Conservation (phyloP, 2,329 filamentous ascomycete genomes). For the Stagonosporopsis chrysanthemi region DNA sequence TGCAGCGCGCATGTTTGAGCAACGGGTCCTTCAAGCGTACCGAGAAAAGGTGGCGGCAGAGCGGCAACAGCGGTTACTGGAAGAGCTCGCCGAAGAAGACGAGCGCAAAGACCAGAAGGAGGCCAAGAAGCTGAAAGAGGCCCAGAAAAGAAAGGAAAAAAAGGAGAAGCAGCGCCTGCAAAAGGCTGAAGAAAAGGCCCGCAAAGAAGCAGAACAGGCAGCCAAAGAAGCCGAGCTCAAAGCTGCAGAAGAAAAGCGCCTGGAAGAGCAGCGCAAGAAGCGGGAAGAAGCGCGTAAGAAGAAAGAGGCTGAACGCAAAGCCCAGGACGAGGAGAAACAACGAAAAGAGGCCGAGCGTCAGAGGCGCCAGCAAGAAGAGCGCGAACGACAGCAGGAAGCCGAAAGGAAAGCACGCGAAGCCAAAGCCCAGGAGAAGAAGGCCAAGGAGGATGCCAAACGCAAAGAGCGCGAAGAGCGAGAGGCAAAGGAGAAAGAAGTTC, state of each 20-base stretch:
- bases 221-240: constrained; percentile 81
- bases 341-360: constrained; percentile 86
- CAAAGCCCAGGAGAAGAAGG: constrained; percentile 82
- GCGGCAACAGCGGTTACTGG: constrained; percentile 86
- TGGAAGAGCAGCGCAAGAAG: constrained; percentile 80
- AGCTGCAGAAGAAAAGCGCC: constrained; percentile 77
- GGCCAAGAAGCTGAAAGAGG: constrained; percentile 91
- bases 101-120: constrained; percentile 79
- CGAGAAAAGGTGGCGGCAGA: constrained; percentile 95
- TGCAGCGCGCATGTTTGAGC: constrained; percentile 98
- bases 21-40: constrained; percentile 95
- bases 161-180: constrained; percentile 86
- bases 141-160: constrained; percentile 95
- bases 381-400: constrained; percentile 82
- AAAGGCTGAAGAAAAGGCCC: constrained; percentile 88
- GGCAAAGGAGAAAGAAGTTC: constrained; percentile 75
- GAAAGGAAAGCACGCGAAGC: constrained; percentile 84
- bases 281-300: constrained; percentile 92
- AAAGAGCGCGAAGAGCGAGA: constrained; percentile 73
- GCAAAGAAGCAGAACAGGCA: constrained; percentile 85
- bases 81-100: constrained; percentile 88
- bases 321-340: constrained; percentile 85
- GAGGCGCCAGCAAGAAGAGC: constrained; percentile 80
- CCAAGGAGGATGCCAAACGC: constrained; percentile 73
- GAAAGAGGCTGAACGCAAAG: constrained; percentile 87